Evolutionary conservation across 2,329 filamentous ascomycete species (phyloP), one percentile per base, ranked within the genome.

Genomic region (Cladosporium sp.): DNA sequence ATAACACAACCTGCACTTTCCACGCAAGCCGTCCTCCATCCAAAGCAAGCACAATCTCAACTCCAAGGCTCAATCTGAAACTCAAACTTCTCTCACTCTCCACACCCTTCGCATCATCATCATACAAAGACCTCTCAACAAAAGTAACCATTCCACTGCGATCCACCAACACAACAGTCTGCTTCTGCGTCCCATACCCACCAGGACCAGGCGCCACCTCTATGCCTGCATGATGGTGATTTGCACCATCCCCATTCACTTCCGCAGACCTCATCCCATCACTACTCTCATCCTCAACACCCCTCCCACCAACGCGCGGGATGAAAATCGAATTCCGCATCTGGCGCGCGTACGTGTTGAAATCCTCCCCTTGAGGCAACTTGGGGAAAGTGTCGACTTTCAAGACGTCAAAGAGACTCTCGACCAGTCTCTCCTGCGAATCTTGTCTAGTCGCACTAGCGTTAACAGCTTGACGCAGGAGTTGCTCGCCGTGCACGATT

Each of bases 151-250:
- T 72, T 2, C 80, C 80, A n/a, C 75, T 60, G 24, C 68, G 67
- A 58, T 76, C 70, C 17, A 83, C 80, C 12, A 86, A 64, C 2
- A 85, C 69, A 7, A 85, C 68, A 1, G 79, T 82, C 62, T 85
- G 82, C 64, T 82, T 82, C 61, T 83, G 80, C 2, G 83, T 86
- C 0, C 82, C 83, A 61, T 86, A 86, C 7, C 76, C 66, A 0
- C 78, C 79, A 5, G 58, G 39, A 8, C 54, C 53, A n/a, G 55
- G 30, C 7, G 30, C 22, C n/a, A 64, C 60, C 29, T 66, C 52
- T 11, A 56, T 58, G 22, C 38, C 32, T 7, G 43, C 44, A 39
- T 52, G 20, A 32, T 50, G n/a, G n/a, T n/a, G n/a, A n/a, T n/a
- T n/a, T n/a, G n/a, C 45, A 37, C 44, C 49, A 13, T 52, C 47